Conservation (phyloP, 306 rosid species). For the Elaeagnus macrophylla region DNA sequence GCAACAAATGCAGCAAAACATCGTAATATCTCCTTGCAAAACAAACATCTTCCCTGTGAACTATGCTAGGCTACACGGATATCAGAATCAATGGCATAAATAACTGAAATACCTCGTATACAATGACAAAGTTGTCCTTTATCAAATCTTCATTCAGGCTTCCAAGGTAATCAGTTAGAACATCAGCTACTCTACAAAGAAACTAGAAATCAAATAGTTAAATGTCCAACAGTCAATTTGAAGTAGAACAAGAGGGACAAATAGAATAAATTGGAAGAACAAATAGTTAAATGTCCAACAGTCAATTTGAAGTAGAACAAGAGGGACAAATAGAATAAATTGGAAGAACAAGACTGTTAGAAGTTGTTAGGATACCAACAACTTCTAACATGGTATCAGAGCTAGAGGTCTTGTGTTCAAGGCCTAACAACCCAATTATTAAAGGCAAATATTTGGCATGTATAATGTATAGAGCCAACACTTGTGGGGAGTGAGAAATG, state of each 20-base stretch:
- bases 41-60: too few species aligned
- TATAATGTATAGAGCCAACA: too few species aligned
- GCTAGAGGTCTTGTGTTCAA: too few species aligned
- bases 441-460: too few species aligned
- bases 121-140: slow-evolving; percentile 85
- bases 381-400: too few species aligned
- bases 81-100: not conserved
- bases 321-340: too few species aligned
- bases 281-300: slow-evolving; percentile 27
- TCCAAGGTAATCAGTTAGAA: slow-evolving; percentile 78
- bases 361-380: too few species aligned
- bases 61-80: too few species aligned
- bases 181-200: slow-evolving; percentile 95
- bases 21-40: too few species aligned
- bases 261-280: not conserved
- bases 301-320: not conserved
- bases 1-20: too few species aligned
- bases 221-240: slow-evolving; percentile 7
- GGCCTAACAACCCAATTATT: too few species aligned
- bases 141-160: slow-evolving; percentile 79
- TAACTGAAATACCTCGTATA: slow-evolving; percentile 55
- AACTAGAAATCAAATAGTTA: slow-evolving; percentile 55
- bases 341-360: slow-evolving; percentile 7
- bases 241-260: not conserved
- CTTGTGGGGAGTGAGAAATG: too few species aligned